Evolutionary conservation across 148 eudicot genomes (phyloP).

Genomic region (Fagopyrum homotropicum): DNA sequence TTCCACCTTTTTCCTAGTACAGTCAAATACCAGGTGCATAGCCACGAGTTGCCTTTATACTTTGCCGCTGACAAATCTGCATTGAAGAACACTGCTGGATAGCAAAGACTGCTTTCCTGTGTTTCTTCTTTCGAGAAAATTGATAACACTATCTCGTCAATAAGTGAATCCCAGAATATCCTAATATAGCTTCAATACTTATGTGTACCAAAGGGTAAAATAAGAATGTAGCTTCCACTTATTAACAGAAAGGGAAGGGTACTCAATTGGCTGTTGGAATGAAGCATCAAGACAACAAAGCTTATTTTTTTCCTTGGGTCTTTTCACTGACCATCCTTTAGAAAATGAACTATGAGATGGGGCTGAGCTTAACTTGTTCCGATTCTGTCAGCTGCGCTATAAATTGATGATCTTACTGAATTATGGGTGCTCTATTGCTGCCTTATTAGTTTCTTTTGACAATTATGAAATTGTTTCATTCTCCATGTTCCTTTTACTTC

Average conservation of each 20-base stretch:
- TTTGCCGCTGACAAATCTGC: background rate
- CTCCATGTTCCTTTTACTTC: background rate
- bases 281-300: background rate
- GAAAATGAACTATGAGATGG: background rate
- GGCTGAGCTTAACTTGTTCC: background rate
- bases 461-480: background rate
- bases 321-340: background rate
- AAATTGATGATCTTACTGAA: background rate
- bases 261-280: constrained; percentile 2
- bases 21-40: background rate
- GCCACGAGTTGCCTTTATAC: background rate
- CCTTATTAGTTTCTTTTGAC: background rate
- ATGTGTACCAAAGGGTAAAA: background rate
- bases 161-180: background rate
- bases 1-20: background rate
- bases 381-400: background rate
- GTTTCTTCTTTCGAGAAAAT: background rate
- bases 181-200: background rate
- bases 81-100: background rate
- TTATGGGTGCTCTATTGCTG: background rate
- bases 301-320: background rate
- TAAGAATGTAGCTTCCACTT: background rate
- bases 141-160: background rate
- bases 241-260: background rate
- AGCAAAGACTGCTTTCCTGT: background rate